Evolutionary conservation across 176 grass and related monocot genomes (phyloP), one percentile per base, ranked within the genome.

Genomic region (Thalia dealbata): DNA sequence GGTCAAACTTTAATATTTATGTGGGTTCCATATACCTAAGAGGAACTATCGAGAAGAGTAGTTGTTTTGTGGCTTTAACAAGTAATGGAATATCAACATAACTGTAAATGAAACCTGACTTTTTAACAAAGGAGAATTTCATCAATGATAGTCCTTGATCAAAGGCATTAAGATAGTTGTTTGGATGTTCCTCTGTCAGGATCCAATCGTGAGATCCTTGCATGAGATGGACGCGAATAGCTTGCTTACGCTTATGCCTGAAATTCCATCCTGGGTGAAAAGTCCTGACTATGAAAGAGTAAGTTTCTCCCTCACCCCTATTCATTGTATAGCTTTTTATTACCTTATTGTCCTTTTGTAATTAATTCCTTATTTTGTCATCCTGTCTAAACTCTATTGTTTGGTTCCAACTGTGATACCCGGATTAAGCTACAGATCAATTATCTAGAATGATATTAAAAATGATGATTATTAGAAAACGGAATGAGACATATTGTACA

Each of bases 221-320:
- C 73, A 78, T 59, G 74, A 92, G 64, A 79, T 97, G 28, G 89
- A 92, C 84, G 78, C 71, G 42, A 79, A 82, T 70, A 65, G 82
- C 51, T 84, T 97, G 52, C 73, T 84, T 61, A 78, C 28, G 67
- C 29, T 80, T 52, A 69, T 92, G 76, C 78, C 89, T 15, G 85
- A 97, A 44, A 90, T 97, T 81, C 93, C 93, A 22, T 80, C 84
- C 52, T 97, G 93, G 93, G 69, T 97, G 69, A 97, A 92, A 79
- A 86, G 77, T 78, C 93, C 93, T 67, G 93, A 97, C 55, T 92
- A 92, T 73, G 93, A 92, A 30, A 78, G 93, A 74, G 93, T 96
- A n/a, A 75, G 64, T 73, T 66, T 38, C 3, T 45, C 3, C 18
- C 50, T n/a, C 43, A 18, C 32, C 23, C 76, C 51, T 66, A 25